Percentiles rank a stretch among this genome's conserved stretches.
Evolutionary conservation across 495 filamentous ascomycete species (phyloP).

Genomic region (Aspergillus campestris): DNA sequence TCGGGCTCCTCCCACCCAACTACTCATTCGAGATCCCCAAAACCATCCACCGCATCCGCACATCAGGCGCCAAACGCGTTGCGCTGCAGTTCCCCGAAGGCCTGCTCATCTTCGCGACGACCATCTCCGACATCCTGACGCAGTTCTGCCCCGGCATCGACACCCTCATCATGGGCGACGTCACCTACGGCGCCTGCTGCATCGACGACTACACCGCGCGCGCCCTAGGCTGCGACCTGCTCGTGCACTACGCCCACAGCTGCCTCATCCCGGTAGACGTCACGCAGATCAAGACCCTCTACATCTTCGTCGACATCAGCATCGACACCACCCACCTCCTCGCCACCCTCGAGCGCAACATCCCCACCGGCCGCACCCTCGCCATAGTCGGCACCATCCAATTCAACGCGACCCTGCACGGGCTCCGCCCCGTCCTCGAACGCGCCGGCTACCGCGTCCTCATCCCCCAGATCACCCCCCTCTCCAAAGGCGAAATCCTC

Average conservation of each 20-base stretch:
- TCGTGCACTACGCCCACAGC: conserved; percentile 96
- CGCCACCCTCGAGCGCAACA: conserved; percentile 82
- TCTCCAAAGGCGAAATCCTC: conserved; percentile 90
- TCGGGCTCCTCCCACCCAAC: conserved; percentile 79
- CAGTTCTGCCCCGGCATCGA: conserved; percentile 86
- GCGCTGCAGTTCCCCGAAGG: conserved; percentile 96
- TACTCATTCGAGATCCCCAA: conserved; percentile 99
- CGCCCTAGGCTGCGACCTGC: conserved; percentile 85
- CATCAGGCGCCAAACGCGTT: conserved; percentile 63
- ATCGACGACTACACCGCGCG: conserved; percentile 98
- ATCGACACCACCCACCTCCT: conserved; percentile 86
- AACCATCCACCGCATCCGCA: conserved; percentile 89
- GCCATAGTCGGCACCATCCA: conserved; percentile 96
- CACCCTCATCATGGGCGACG: conserved; percentile 97
- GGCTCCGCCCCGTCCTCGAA: conserved; percentile 64
- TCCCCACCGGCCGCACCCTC: conserved; percentile 71
- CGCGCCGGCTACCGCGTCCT: conserved; percentile 72
- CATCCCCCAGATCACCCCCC: conserved; percentile 85
- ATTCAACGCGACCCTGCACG: conserved; percentile 94
- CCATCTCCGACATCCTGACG: conserved; percentile 93
- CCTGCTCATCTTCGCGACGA: conserved; percentile 90
- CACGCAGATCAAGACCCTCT: conserved; percentile 89
- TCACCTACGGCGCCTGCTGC: conserved; percentile 97
- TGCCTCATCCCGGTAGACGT: conserved; percentile 94
- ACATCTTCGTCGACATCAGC: conserved; percentile 96